Base-by-base conservation (phyloP, 768 basidiomycete genomes). In the Antrodiella citrinella region DNA sequence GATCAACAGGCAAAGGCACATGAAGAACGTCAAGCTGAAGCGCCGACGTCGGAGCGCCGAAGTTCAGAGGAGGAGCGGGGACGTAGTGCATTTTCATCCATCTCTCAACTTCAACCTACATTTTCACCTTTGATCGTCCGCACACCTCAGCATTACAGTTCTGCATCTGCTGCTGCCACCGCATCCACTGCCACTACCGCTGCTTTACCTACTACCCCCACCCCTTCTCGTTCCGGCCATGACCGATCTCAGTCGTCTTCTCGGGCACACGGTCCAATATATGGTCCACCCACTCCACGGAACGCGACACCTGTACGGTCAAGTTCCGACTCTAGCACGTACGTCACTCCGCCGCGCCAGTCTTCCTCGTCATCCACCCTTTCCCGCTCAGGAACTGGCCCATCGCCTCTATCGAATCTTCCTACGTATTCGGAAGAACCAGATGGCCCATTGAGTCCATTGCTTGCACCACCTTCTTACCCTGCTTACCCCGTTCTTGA, bases 101-200 rank as follows among this genome's bases (percentile, higher is more conserved):
- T n/a, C n/a, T n/a, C n/a, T n/a, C n/a, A 79, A 12, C 75, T 86
- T 15, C 76, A 80, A 41, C 71, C 82, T 1, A 86, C 86, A 1
- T 89, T 87, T 57, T 81, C 82, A 1, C 58, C 77, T n/a, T 77
- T 69, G 49, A 82, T 86, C 61, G 70, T 87, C 25, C 81, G 86
- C 44, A 84, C 80, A 2, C 86, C 86, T 1, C 71, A 73, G 4
- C 75, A 86, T 59, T 87, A 86, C 52, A 61, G 62, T 18, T 45
- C 52, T 1, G 20, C 26, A 2, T 53, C 56, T 39, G 40, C 50
- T 19, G 11, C 49, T 4, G 26, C 24, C 45, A n/a, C 35, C n/a
- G 35, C 35, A 38, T 38, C 35, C 35, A n/a, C 35, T 11, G 41
- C 40, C 11, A 45, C n/a, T n/a, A n/a, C n/a, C n/a, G n/a, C n/a